Evolutionary conservation across 441 rosid species (phyloP).

Genomic region (Daphne laureola): DNA sequence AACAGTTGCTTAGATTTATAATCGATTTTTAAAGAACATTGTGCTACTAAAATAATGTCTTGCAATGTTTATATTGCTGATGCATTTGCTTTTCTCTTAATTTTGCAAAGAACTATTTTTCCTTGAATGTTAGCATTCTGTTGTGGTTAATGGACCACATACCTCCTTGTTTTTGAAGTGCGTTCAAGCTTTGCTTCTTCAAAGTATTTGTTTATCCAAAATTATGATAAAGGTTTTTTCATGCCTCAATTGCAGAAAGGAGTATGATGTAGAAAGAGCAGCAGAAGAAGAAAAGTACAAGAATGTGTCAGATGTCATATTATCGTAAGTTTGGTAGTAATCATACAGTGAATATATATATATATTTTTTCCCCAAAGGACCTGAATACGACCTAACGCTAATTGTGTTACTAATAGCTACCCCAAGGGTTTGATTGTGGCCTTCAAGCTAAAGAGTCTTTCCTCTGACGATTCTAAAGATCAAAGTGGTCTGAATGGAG

Average conservation of each 20-base stretch:
- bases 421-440: slow-evolving; percentile 81
- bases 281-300: slow-evolving; percentile 38
- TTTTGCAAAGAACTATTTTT: too few species aligned
- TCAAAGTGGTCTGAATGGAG: slow-evolving; percentile 27
- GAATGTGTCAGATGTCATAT: slow-evolving; percentile 24
- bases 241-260: slow-evolving; percentile 36
- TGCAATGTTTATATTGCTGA: too few species aligned
- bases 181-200: too few species aligned
- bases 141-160: too few species aligned
- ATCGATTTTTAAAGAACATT: too few species aligned
- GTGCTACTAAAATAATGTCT: too few species aligned
- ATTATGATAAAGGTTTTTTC: not conserved
- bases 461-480: slow-evolving; percentile 33
- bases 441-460: slow-evolving; percentile 56
- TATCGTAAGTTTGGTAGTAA: slow-evolving; percentile 16
- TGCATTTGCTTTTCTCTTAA: too few species aligned
- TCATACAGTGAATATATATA: slow-evolving; percentile 6
- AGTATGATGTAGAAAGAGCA: slow-evolving; percentile 56
- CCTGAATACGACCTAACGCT: slow-evolving; percentile 11
- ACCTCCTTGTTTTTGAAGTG: too few species aligned
- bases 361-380: too few species aligned
- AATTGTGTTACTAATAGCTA: slow-evolving; percentile 35
- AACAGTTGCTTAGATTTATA: too few species aligned
- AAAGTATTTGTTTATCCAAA: too few species aligned
- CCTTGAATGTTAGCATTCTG: too few species aligned